Conservation (phyloP, 2,329 filamentous ascomycete genomes). For the Neofusicoccum parvum region DNA sequence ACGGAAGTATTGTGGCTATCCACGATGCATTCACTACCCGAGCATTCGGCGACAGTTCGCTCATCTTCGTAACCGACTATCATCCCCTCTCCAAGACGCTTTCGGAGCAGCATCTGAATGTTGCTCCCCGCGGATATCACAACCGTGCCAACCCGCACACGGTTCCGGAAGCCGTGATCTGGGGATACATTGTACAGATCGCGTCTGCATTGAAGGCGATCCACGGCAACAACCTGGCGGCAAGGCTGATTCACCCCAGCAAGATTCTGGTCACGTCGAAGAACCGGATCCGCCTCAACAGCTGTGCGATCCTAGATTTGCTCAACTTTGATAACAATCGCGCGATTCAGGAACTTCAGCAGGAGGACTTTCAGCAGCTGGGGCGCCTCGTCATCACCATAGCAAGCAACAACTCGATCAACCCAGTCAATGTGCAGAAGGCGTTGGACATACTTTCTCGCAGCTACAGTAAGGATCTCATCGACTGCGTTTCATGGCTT, state of each 20-base stretch:
- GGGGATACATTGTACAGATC: constrained; percentile 91
- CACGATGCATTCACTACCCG: constrained; percentile 93
- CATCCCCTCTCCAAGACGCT: constrained; percentile 89
- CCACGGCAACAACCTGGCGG: constrained; percentile 78
- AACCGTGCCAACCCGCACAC: constrained; percentile 26
- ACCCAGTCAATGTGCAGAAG: constrained; percentile 65
- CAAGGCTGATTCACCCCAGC: constrained; percentile 80
- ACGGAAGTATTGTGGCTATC: constrained; percentile 79
- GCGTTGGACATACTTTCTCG: constrained; percentile 49
- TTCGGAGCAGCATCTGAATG: constrained; percentile 73
- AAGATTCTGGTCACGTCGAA: constrained; percentile 91
- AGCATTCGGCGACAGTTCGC: constrained; percentile 90
- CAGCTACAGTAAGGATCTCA: constrained; percentile 75
- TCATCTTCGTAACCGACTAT: constrained; percentile 93
- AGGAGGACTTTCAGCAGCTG: constrained; percentile 83
- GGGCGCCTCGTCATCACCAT: constrained; percentile 83
- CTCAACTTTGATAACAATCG: constrained; percentile 75
- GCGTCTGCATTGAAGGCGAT: constrained; percentile 85
- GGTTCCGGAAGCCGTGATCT: constrained; percentile 63
- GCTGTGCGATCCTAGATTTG: constrained; percentile 87
- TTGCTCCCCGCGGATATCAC: constrained; percentile 24
- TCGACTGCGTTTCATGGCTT: constrained; percentile 80
- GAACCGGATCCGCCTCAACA: constrained; percentile 84
- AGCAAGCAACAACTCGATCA: constrained; percentile 66
- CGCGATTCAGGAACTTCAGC: constrained; percentile 74